Evolutionary conservation across 106 monocot species (phyloP).

Genomic region (Dendrobium officinale): DNA sequence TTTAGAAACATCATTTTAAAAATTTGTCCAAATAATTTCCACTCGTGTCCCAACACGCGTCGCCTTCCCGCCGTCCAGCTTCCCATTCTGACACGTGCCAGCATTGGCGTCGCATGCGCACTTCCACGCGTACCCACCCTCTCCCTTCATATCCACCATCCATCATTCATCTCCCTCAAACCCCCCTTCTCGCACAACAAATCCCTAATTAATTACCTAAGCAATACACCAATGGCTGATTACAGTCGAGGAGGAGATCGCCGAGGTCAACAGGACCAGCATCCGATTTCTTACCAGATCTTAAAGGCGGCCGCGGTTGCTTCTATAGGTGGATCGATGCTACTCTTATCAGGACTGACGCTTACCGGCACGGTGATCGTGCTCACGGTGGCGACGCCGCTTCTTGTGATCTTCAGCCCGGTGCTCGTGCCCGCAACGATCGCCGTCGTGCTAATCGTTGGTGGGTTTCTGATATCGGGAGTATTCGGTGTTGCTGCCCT

Average conservation of each 20-base stretch:
- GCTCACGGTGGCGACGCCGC: constrained; percentile 24
- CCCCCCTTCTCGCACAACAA: too few relatives aligned
- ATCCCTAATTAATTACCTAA: not conserved
- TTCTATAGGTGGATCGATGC: not conserved
- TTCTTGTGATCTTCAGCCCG: constrained; percentile 43
- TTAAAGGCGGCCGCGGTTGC: not conserved
- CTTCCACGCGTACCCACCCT: too few relatives aligned
- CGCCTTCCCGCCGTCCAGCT: too few relatives aligned
- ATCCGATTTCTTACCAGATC: not conserved
- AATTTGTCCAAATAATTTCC: too few relatives aligned
- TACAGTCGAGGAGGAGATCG: not conserved
- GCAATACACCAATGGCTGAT: not conserved
- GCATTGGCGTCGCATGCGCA: too few relatives aligned
- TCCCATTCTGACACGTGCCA: too few relatives aligned
- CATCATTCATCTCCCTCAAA: too few relatives aligned
- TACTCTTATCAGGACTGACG: constrained; percentile 20
- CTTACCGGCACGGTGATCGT: constrained; percentile 25
- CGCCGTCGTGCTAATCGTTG: constrained; percentile 16
- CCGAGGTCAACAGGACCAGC: not conserved
- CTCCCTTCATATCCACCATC: too few relatives aligned
- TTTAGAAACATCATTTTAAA: too few relatives aligned
- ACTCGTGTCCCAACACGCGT: too few relatives aligned
- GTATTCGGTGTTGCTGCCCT: constrained; percentile 34
- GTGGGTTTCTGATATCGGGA: constrained; percentile 32
- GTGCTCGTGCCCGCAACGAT: constrained; percentile 27